These are phyloP conservation scores for Protostelium mycophagum DNA, from an alignment of 78 protist genomes.

Conservation along the genomic window DNA sequence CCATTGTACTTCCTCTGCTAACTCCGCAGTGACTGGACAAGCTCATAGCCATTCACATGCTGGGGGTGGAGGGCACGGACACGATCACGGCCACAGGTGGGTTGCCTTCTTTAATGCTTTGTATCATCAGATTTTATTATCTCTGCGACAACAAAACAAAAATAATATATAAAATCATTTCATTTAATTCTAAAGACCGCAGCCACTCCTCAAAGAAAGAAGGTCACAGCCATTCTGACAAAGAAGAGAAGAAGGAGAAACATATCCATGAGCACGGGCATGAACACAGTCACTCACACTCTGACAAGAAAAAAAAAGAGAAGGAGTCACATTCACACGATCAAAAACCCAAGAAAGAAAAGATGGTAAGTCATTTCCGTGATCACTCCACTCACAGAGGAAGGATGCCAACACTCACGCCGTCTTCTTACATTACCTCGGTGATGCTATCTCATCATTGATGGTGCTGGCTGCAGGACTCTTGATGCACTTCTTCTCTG, in stretches of 20 bases:
- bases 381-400: constrained; percentile 17
- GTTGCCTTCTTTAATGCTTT: not conserved
- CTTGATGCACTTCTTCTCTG: constrained; percentile 9
- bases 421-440: constrained; percentile 75
- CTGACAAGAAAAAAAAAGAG: constrained; percentile 13
- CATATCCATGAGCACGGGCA: constrained; percentile 12
- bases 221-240: constrained; percentile 38
- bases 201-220: constrained; percentile 16
- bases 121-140: not conserved
- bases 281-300: constrained; percentile 28
- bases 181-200: too few relatives aligned
- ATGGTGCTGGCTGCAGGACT: constrained; percentile 71
- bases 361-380: constrained; percentile 23
- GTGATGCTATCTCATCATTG: constrained; percentile 81
- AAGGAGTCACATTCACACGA: constrained; percentile 32
- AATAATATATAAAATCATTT: too few relatives aligned
- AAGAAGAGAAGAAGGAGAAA: constrained; percentile 18
- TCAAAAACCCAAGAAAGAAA: constrained; percentile 18
- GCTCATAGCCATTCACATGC: constrained; percentile 64
- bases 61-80: constrained; percentile 51
- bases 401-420: constrained; percentile 63
- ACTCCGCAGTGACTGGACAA: constrained; percentile 21
- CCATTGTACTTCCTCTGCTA: too few relatives aligned
- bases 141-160: too few relatives aligned
- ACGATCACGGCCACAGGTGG: constrained; percentile 7